These are phyloP conservation scores for Alternaria triticina DNA, from an alignment of 2,329 filamentous ascomycete species.

Conservation along the genomic window DNA sequence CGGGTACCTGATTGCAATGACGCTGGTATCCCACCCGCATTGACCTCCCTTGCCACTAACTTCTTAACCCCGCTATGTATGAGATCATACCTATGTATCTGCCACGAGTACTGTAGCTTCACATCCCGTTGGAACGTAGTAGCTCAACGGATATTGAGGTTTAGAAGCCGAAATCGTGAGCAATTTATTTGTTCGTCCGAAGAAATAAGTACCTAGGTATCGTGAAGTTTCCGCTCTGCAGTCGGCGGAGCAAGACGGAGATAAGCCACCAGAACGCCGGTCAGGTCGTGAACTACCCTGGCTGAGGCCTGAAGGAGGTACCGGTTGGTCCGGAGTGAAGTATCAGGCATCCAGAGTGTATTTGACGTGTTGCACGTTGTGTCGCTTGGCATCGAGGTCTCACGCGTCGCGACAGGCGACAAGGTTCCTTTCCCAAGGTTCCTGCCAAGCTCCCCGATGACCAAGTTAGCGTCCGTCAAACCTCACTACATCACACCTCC, in stretches of 20 bases:
- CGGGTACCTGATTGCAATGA: constrained; percentile 1
- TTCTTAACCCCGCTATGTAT: constrained; percentile 2
- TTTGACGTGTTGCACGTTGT: background rate
- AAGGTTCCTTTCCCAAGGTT: background rate
- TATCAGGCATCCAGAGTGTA: background rate
- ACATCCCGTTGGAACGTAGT: background rate
- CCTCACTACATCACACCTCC: constrained; percentile 6
- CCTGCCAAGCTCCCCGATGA: background rate
- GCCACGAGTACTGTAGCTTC: background rate
- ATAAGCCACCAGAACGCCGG: background rate
- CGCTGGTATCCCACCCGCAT: background rate
- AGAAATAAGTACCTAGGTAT: background rate
- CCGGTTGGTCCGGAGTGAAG: background rate
- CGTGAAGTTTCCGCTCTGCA: background rate
- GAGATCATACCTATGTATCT: background rate
- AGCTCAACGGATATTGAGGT: background rate
- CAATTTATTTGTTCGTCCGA: background rate
- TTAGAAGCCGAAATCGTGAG: background rate
- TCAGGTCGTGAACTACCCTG: background rate
- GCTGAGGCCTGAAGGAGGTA: background rate
- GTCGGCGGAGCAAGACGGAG: background rate
- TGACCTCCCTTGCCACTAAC: background rate
- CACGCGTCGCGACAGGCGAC: background rate
- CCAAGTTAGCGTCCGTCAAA: constrained; percentile 13
- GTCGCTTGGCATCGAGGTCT: background rate